Conservation (phyloP, 2,329 filamentous ascomycete species). For the Colletotrichum sidae region DNA sequence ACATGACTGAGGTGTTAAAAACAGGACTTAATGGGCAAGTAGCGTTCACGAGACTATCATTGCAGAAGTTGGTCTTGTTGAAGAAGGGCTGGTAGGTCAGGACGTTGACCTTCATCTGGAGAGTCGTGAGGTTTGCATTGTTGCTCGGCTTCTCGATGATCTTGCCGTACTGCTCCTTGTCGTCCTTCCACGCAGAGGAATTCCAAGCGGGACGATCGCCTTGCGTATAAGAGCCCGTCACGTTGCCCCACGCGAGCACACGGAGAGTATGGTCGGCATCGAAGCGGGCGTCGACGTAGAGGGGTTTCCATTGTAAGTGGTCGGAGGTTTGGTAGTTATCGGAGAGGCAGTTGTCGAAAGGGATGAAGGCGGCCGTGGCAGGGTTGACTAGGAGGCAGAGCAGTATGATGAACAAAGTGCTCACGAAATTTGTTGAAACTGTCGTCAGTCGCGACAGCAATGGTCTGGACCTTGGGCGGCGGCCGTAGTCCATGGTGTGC, state of each 20-base stretch:
- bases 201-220: conserved; percentile 69
- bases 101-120: conserved; percentile 78
- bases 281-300: conserved; percentile 80
- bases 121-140: conserved; percentile 74
- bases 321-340: conserved; percentile 58
- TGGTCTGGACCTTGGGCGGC: background rate
- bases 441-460: background rate
- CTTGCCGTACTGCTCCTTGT: conserved; percentile 76
- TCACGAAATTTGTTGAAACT: conserved; percentile 20
- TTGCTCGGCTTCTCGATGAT: conserved; percentile 71
- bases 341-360: conserved; percentile 86
- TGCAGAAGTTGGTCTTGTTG: conserved; percentile 73
- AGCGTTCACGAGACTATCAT: conserved; percentile 66
- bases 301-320: conserved; percentile 82
- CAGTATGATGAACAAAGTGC: conserved; percentile 51
- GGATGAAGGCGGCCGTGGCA: conserved; percentile 73
- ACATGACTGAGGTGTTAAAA: conserved; percentile 65
- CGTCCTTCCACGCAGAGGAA: conserved; percentile 72
- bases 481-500: conserved; percentile 22
- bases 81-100: conserved; percentile 80
- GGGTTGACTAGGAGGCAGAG: conserved; percentile 54
- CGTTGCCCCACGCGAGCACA: conserved; percentile 90
- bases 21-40: conserved; percentile 81
- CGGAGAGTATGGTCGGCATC: conserved; percentile 75
- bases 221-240: conserved; percentile 76